Evolutionary conservation across 1,139 yeast species (phyloP).

Genomic region (Lodderomyces orthopsilosis): DNA sequence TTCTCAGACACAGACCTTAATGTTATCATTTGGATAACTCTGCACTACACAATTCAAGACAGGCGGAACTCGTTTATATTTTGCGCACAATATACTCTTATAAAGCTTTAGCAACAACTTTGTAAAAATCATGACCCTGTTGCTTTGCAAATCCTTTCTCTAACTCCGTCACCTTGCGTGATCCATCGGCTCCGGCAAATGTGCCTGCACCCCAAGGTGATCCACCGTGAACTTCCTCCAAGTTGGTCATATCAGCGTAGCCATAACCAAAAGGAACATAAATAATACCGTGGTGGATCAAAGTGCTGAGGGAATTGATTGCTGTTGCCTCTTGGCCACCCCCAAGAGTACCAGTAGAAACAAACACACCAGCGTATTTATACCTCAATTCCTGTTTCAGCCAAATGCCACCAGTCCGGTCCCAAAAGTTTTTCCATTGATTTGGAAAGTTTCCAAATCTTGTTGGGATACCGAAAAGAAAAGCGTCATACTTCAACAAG

Average conservation of each 20-base stretch:
- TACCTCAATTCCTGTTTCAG: constrained; percentile 46
- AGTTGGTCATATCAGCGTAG: constrained; percentile 28
- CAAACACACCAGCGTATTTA: constrained; percentile 48
- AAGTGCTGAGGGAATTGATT: constrained; percentile 31
- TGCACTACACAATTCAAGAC: no score
- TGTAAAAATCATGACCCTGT: constrained; percentile 45
- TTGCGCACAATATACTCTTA: neutral
- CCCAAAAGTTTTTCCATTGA: constrained; percentile 44
- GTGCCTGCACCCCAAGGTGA: constrained; percentile 55
- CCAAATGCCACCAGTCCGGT: constrained; percentile 49
- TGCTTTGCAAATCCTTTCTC: constrained; percentile 37
- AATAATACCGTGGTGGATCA: constrained; percentile 51
- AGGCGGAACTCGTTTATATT: neutral
- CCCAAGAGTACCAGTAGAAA: constrained; percentile 44
- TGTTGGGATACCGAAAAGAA: constrained; percentile 50
- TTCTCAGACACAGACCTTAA: no score
- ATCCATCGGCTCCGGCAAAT: constrained; percentile 48
- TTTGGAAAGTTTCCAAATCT: constrained; percentile 49
- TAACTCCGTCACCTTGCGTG: constrained; percentile 38
- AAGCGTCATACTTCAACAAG: constrained; percentile 43
- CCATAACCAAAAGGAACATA: constrained; percentile 49
- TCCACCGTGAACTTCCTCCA: constrained; percentile 45
- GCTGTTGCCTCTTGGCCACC: constrained; percentile 50
- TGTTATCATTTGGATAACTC: no score
- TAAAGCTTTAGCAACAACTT: constrained; percentile 24